Base-by-base conservation (phyloP, 805 yeast genomes). In the Pichia insulana region DNA sequence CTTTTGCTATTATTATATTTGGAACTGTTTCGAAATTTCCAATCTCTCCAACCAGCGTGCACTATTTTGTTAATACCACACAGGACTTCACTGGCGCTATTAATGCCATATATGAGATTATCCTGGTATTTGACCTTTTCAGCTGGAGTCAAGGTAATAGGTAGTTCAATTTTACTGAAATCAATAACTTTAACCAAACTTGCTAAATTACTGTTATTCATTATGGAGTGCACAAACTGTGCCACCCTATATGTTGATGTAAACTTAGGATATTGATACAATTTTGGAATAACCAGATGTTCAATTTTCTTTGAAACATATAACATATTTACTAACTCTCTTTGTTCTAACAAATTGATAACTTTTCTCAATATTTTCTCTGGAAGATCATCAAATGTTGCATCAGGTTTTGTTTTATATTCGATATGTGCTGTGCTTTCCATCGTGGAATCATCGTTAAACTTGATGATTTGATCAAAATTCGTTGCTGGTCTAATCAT, bases 41-140 rank as follows among this genome's bases (percentile, higher is more conserved):
- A 87, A 58, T 87, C 96, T 56, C 96, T 71, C 96, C 96, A 87
- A 9, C 90, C 82, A 0, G 95, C 95, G 39, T 73, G 61, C 2
- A 79, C 72, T 34, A 49, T 47, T 16, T 48, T 44, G 11, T 52
- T 48, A 18, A 47, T 48, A 30, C 41, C 40, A 22, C 26, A 31
- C n/a, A 46, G 22, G 13, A 46, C 13, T 9, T 46, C 49, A 9
- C 17, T 37, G 8, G 37, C 38, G n/a, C 45, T 39, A 26, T 39
- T 42, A 9, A 49, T 45, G 2, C 49, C 56, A 27, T 44, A 45
- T 2, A 47, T 35, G 18, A 54, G 28, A 12, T 43, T 46, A 35
- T 51, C 52, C 20, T 49, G 43, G 20, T 53, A 46, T 27, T 49
- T 44, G 1, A 39, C 45, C 7, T 46, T 43, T 13, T 49, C 55